These are phyloP conservation scores for Coemansia sp. DNA, from an alignment of 192 early-diverging fungal species.

Conservation along the genomic window DNA sequence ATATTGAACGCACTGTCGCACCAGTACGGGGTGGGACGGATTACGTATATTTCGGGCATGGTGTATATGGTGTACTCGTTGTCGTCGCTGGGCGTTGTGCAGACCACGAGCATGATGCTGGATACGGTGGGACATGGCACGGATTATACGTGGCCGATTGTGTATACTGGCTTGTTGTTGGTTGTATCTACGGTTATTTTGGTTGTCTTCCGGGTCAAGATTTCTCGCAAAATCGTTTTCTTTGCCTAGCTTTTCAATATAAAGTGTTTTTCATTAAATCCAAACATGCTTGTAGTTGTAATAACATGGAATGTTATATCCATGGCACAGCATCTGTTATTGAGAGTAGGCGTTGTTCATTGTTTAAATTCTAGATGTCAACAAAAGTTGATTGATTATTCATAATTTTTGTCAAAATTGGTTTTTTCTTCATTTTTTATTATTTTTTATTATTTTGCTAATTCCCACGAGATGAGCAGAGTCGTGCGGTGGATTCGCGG, in stretches of 20 bases:
- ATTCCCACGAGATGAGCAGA: constrained; percentile 4
- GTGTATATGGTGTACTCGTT: constrained; percentile 50
- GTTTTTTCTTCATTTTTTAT: background rate
- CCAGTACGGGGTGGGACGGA: constrained; percentile 34
- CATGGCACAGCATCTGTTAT: too few relatives aligned
- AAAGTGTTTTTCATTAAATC: background rate
- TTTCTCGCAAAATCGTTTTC: constrained; percentile 13
- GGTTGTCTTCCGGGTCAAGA: constrained; percentile 30
- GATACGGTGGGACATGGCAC: constrained; percentile 44
- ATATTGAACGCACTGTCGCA: constrained; percentile 39
- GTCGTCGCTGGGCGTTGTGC: constrained; percentile 38
- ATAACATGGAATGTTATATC: too few relatives aligned
- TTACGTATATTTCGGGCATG: constrained; percentile 49
- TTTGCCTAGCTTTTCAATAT: constrained; percentile 1
- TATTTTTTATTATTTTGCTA: constrained; percentile 2
- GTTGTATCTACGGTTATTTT: constrained; percentile 20
- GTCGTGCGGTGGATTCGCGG: background rate
- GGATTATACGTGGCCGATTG: constrained; percentile 50
- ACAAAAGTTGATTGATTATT: too few relatives aligned
- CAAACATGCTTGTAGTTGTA: too few relatives aligned
- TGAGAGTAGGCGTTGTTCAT: too few relatives aligned
- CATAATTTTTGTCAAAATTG: too few relatives aligned
- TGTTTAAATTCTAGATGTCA: too few relatives aligned
- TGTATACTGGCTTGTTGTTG: constrained; percentile 41
- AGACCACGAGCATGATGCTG: constrained; percentile 49